phyloP scores from a whole-genome alignment of 371 early-diverging fungal species.

The Chytridium lagenaria region DNA sequence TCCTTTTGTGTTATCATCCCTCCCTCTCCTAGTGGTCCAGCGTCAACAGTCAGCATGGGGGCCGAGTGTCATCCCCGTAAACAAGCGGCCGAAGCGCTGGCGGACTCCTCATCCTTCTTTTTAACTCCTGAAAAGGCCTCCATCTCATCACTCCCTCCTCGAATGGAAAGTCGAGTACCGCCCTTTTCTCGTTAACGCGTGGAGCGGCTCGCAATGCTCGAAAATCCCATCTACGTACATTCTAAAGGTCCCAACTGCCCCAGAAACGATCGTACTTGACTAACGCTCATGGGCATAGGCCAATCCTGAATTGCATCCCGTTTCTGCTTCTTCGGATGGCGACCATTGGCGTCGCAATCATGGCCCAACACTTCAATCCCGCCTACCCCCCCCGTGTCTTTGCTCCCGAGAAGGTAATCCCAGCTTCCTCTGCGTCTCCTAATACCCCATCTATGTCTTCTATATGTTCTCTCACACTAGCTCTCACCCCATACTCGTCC shows the following conservation, averaged over 20 bases:
- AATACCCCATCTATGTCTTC: too few species aligned
- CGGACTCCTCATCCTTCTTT: neutral
- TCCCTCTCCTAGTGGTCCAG: conserved; percentile 14
- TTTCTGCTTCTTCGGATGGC: too few species aligned
- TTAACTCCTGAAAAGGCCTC: conserved; percentile 23
- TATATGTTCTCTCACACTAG: too few species aligned
- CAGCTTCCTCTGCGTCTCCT: too few species aligned
- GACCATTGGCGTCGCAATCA: too few species aligned
- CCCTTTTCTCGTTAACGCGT: conserved; percentile 16
- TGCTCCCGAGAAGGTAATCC: too few species aligned
- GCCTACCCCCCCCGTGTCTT: too few species aligned
- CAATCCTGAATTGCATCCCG: conserved; percentile 18
- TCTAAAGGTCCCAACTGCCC: conserved; percentile 22
- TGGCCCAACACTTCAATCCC: too few species aligned
- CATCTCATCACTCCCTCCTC: neutral
- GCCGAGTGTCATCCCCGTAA: conserved; percentile 6
- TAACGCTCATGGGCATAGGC: conserved; percentile 15
- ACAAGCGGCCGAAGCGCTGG: conserved; percentile 10
- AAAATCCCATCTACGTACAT: conserved; percentile 16
- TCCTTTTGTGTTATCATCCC: conserved; percentile 21
- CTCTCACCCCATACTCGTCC: too few species aligned
- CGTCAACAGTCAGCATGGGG: conserved; percentile 28
- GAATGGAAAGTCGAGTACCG: neutral
- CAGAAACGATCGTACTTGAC: conserved; percentile 24
- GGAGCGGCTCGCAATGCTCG: conserved; percentile 18